A percentile compares a stretch with the other conserved stretches of the same genome.
Conservation (phyloP, 768 basidiomycete genomes). For the Termitomyces sp. region DNA sequence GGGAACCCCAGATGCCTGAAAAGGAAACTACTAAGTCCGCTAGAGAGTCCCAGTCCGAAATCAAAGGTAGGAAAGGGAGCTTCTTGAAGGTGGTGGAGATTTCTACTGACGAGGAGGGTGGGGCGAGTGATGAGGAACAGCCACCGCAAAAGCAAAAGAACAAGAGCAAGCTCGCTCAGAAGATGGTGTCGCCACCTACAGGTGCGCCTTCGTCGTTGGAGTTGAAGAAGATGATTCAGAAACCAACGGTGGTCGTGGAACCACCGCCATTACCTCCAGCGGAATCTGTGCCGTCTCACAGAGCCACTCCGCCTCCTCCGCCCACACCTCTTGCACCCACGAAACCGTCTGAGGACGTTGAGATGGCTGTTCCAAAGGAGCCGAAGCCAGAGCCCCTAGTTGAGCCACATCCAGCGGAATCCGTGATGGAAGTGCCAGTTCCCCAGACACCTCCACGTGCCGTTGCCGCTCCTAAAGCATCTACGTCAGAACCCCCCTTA, state of each 20-base stretch:
- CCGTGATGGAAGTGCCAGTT: neutral
- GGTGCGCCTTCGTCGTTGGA: neutral
- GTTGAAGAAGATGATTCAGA: neutral
- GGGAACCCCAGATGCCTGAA: neutral
- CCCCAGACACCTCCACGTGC: conserved; percentile 11
- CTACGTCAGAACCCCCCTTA: conserved; percentile 2
- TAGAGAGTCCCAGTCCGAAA: conserved; percentile 8
- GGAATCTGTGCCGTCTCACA: neutral
- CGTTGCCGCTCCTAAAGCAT: conserved; percentile 5
- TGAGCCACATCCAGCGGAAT: neutral
- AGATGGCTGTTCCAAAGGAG: conserved; percentile 22
- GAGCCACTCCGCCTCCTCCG: conserved; percentile 1
- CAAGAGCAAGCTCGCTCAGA: conserved; percentile 1
- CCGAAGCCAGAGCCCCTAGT: neutral
- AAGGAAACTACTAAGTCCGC: neutral
- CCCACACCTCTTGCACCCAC: neutral
- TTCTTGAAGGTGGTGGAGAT: conserved; percentile 34
- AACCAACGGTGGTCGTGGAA: neutral
- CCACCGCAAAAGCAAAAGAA: conserved; percentile 2
- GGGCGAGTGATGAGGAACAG: conserved; percentile 14
- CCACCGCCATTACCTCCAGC: neutral
- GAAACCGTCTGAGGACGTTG: conserved; percentile 19
- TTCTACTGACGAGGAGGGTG: conserved; percentile 34
- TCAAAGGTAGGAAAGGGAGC: conserved; percentile 8
- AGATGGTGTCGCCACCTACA: neutral